A percentile compares a stretch with the other conserved stretches of the same genome.
These are phyloP conservation scores for Thelonectria blattea DNA, from an alignment of 2,329 filamentous ascomycete species.

Conservation along the genomic window DNA sequence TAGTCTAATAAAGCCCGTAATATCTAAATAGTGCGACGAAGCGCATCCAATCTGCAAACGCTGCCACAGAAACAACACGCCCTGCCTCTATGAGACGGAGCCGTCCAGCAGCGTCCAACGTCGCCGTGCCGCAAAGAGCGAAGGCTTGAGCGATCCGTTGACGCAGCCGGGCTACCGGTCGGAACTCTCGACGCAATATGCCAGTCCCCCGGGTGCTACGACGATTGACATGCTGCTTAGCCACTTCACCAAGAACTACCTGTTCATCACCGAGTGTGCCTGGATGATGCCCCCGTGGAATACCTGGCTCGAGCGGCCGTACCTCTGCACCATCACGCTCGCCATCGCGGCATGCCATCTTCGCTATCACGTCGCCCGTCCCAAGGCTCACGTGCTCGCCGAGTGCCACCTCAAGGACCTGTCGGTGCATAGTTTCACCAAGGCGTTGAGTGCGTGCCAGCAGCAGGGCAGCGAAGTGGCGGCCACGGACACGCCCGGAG, in stretches of 20 bases:
- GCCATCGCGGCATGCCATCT: conserved; percentile 11
- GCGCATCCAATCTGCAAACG: neutral
- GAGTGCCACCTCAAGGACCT: conserved; percentile 8
- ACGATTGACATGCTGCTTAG: neutral
- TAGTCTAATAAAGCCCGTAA: neutral
- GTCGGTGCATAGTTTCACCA: neutral
- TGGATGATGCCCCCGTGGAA: neutral
- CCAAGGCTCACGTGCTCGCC: conserved; percentile 4
- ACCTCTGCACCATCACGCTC: conserved; percentile 2
- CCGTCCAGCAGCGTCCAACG: neutral
- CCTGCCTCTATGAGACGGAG: neutral
- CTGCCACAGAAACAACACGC: neutral
- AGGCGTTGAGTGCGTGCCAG: neutral
- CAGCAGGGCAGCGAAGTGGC: neutral
- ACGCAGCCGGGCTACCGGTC: conserved; percentile 3
- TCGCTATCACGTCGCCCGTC: neutral
- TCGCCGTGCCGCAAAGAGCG: neutral
- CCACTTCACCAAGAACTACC: conserved; percentile 7
- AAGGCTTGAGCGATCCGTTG: neutral
- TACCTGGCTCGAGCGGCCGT: neutral
- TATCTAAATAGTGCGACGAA: conserved; percentile 7
- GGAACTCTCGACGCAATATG: neutral
- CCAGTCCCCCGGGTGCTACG: neutral
- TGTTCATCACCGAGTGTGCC: neutral
- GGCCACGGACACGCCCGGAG: neutral